Evolutionary conservation across 148 eudicot species (phyloP).

Genomic region (Salicornia ramosissima): DNA sequence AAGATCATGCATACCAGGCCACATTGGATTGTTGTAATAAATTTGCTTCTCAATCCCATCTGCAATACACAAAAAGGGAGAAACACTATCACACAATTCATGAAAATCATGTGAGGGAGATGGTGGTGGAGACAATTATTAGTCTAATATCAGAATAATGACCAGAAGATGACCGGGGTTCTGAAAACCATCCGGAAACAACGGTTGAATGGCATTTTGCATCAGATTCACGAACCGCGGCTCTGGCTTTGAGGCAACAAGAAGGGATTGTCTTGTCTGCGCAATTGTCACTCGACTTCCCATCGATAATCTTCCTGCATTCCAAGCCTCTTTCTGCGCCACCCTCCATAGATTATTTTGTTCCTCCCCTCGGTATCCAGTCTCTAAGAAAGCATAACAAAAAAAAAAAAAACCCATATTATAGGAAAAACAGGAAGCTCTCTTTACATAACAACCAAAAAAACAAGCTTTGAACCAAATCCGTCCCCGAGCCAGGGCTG

Average conservation of each 20-base stretch:
- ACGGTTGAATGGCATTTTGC: conserved; percentile 88
- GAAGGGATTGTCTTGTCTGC: conserved; percentile 51
- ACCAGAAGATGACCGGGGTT: conserved; percentile 53
- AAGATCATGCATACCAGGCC: conserved; percentile 63
- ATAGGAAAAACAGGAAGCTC: neutral
- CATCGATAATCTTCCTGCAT: conserved; percentile 73
- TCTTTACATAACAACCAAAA: neutral
- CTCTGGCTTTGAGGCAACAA: conserved; percentile 80
- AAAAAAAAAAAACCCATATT: conserved; percentile 1
- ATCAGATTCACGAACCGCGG: conserved; percentile 53
- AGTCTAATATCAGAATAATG: conserved; percentile 25
- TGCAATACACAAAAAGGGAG: conserved; percentile 25
- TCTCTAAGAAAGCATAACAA: conserved; percentile 52
- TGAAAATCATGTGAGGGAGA: conserved; percentile 2
- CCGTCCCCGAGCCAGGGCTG: no score
- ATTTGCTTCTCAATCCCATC: conserved; percentile 40
- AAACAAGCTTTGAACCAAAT: neutral
- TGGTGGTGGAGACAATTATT: neutral
- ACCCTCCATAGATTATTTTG: conserved; percentile 55
- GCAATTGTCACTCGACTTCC: conserved; percentile 55
- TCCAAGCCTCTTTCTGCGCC: conserved; percentile 65
- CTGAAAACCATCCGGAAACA: conserved; percentile 97
- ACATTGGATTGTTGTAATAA: conserved; percentile 97
- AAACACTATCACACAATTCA: conserved; percentile 12
- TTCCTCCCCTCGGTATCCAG: conserved; percentile 71